Conservation (phyloP, 2,329 filamentous ascomycete genomes). For the Fusarium nematophilum region DNA sequence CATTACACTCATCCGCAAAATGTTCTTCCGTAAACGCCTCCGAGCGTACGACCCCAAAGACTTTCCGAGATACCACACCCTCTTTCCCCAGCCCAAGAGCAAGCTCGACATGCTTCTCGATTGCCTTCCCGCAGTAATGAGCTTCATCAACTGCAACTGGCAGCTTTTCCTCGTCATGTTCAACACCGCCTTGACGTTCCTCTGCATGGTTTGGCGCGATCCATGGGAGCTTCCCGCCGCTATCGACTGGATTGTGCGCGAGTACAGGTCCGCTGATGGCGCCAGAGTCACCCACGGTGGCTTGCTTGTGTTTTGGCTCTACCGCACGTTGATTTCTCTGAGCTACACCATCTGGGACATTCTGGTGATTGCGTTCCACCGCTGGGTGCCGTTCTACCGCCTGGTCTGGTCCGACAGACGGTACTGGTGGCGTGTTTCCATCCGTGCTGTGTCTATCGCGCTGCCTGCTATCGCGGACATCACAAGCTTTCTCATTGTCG, state of each 20-base stretch:
- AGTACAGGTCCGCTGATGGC: slow-evolving; percentile 18
- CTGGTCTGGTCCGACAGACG: background rate
- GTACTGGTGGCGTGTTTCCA: background rate
- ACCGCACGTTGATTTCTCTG: background rate
- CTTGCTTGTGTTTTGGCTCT: slow-evolving; percentile 29
- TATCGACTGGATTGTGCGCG: slow-evolving; percentile 18
- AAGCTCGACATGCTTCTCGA: slow-evolving; percentile 12
- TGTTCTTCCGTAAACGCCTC: slow-evolving; percentile 13
- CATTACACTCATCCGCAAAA: background rate
- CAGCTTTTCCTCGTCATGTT: slow-evolving; percentile 16
- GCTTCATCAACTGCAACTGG: slow-evolving; percentile 9
- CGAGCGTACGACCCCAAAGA: slow-evolving; percentile 31
- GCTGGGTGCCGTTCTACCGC: slow-evolving; percentile 1
- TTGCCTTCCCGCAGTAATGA: background rate
- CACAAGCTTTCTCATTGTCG: background rate
- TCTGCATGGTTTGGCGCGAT: slow-evolving; percentile 12
- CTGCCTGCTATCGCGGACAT: background rate
- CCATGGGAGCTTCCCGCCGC: slow-evolving; percentile 13
- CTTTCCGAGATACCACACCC: slow-evolving; percentile 23
- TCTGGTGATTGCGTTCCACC: background rate
- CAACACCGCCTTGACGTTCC: slow-evolving; percentile 11
- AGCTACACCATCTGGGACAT: slow-evolving; percentile 2
- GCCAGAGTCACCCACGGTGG: slow-evolving; percentile 13
- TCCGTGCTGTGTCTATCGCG: slow-evolving; percentile 1
- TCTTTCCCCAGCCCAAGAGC: slow-evolving; percentile 17